Conservation (phyloP, 805 yeast genomes). For the Metschnikowia lunata region DNA sequence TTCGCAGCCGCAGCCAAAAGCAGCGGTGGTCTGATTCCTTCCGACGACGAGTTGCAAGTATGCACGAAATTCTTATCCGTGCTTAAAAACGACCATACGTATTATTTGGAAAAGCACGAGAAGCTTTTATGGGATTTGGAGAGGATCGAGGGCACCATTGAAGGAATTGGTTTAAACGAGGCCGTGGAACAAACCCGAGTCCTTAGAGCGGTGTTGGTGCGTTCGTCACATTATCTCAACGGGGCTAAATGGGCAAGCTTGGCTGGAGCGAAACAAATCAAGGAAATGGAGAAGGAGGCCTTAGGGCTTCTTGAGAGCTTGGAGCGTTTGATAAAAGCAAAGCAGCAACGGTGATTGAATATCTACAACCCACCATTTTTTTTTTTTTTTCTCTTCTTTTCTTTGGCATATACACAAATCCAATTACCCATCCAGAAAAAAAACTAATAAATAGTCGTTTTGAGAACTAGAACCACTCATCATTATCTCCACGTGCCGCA, state of each 20-base stretch:
- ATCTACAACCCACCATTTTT: too few species aligned
- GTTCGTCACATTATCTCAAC: too few species aligned
- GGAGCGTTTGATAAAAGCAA: not conserved
- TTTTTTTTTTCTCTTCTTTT: slow-evolving; percentile 19
- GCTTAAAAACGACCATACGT: too few species aligned
- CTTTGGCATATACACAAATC: slow-evolving; percentile 18
- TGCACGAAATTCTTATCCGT: too few species aligned
- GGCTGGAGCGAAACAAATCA: not conserved
- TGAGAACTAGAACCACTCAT: slow-evolving; percentile 14
- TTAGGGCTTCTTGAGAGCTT: not conserved
- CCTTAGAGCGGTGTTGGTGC: too few species aligned
- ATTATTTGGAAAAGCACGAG: too few species aligned
- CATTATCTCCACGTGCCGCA: slow-evolving; percentile 1
- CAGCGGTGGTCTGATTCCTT: too few species aligned
- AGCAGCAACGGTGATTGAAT: not conserved
- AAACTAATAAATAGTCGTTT: slow-evolving; percentile 13
- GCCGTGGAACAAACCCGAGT: too few species aligned
- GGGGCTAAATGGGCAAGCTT: not conserved
- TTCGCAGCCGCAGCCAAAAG: not conserved
- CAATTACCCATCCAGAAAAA: slow-evolving; percentile 24
- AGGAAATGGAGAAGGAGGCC: not conserved
- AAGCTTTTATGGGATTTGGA: too few species aligned
- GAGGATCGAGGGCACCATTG: too few species aligned
- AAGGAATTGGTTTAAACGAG: too few species aligned
- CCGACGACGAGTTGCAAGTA: too few species aligned